Conservation (phyloP, 345 rosid genomes). For the Cochlearia excelsa region DNA sequence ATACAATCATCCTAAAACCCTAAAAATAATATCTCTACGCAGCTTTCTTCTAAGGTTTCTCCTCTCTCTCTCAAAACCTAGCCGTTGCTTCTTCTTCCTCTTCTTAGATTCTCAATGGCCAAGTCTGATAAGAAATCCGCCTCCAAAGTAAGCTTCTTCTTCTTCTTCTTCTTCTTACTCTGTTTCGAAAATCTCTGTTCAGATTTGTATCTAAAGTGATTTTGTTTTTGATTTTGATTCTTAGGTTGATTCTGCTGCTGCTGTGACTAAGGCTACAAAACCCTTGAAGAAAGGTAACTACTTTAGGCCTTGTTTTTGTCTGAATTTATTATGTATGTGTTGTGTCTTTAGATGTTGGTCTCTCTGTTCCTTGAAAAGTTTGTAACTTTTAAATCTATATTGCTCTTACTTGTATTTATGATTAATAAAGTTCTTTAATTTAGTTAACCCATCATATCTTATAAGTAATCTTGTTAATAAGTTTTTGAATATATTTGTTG, state of each 20-base stretch:
- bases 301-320: background rate
- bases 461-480: too few relatives aligned
- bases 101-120: constrained; percentile 36
- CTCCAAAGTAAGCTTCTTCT: constrained; percentile 34
- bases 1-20: constrained; percentile 35
- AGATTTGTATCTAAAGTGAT: background rate
- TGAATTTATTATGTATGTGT: background rate
- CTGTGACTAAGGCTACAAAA: constrained; percentile 25
- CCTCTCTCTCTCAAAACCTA: constrained; percentile 22
- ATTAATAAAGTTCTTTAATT: background rate
- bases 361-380: background rate
- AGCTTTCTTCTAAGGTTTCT: constrained; percentile 1
- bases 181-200: background rate
- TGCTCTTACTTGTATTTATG: background rate
- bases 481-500: too few relatives aligned
- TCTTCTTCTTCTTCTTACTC: background rate
- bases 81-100: constrained; percentile 11
- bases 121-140: constrained; percentile 49
- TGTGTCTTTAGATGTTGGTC: background rate
- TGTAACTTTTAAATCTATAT: background rate
- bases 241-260: constrained; percentile 27
- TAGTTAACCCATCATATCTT: background rate
- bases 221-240: background rate
- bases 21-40: constrained; percentile 32
- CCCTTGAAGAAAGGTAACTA: constrained; percentile 42